A percentile compares a stretch with the other conserved stretches of the same genome.
Evolutionary conservation across 176 grass and related monocot genomes (phyloP).

Genomic region (Ananas comosus): DNA sequence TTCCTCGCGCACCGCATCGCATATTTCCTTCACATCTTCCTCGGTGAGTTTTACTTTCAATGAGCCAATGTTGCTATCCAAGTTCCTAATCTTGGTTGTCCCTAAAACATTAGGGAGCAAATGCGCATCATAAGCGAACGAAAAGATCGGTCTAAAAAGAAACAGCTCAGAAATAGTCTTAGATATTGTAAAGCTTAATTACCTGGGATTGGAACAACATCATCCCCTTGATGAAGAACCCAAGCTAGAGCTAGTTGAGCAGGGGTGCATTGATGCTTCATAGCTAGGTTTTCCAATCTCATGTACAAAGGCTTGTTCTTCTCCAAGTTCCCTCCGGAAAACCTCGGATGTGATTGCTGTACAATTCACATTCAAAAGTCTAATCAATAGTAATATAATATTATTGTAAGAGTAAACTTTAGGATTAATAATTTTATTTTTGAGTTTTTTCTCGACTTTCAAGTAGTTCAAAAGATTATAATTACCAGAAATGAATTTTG

Average conservation of each 20-base stretch:
- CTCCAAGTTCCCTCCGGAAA: conserved; percentile 56
- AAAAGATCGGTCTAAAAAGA: neutral
- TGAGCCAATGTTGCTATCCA: neutral
- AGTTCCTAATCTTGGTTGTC: conserved; percentile 1
- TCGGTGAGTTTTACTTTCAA: neutral
- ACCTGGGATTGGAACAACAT: conserved; percentile 71
- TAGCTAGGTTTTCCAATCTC: conserved; percentile 38
- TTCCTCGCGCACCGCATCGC: neutral
- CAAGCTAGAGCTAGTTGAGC: conserved; percentile 66
- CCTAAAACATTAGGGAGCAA: neutral
- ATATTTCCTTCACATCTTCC: neutral
- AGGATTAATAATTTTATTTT: no score
- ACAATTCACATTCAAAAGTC: conserved; percentile 4
- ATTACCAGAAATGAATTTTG: conserved; percentile 48
- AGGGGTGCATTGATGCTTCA: conserved; percentile 44
- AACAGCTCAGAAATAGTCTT: neutral
- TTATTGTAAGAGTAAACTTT: neutral
- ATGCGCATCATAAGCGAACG: neutral
- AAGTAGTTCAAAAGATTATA: neutral
- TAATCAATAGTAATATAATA: conserved; percentile 8
- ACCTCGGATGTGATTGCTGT: conserved; percentile 54
- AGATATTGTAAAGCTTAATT: neutral
- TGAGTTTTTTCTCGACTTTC: neutral
- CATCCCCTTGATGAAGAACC: conserved; percentile 63
- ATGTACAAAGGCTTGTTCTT: conserved; percentile 61